Conservation (phyloP, 768 basidiomycete genomes). For the Hypholoma sublateritium region DNA sequence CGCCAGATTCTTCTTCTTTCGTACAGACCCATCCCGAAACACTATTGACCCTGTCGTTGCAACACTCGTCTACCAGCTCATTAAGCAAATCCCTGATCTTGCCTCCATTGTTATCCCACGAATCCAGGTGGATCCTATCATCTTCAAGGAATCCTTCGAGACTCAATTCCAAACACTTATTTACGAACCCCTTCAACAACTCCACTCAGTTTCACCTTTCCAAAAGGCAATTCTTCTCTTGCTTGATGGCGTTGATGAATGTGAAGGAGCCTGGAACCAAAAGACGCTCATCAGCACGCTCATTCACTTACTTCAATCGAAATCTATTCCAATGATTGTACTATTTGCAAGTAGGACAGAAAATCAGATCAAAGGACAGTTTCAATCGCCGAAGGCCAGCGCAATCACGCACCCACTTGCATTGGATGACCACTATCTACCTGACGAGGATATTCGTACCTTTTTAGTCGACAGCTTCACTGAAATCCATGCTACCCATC, state of each 20-base stretch:
- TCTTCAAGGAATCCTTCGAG: not conserved
- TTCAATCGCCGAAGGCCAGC: not conserved
- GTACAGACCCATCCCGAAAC: not conserved
- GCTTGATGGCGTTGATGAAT: constrained; percentile 16
- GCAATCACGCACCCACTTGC: not conserved
- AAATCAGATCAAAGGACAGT: not conserved
- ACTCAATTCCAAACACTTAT: not conserved
- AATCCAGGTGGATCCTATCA: constrained; percentile 1
- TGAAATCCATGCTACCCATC: not conserved
- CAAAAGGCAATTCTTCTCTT: not conserved
- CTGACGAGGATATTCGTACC: constrained; percentile 4
- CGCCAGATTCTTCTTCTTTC: constrained; percentile 12
- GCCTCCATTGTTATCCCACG: not conserved
- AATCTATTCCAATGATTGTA: constrained; percentile 5
- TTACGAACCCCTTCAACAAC: not conserved
- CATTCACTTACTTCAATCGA: not conserved
- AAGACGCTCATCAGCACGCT: not conserved
- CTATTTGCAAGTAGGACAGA: constrained; percentile 11
- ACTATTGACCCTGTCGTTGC: not conserved
- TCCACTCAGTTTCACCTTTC: not conserved
- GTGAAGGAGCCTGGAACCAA: not conserved
- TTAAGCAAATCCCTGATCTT: not conserved
- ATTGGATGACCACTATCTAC: constrained; percentile 2
- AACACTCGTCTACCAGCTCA: not conserved
- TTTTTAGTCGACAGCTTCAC: constrained; percentile 2